A percentile compares a stretch with the other conserved stretches of the same genome.
phyloP scores from a whole-genome alignment of 192 early-diverging fungal genomes.

The Kappamyces sp. region DNA sequence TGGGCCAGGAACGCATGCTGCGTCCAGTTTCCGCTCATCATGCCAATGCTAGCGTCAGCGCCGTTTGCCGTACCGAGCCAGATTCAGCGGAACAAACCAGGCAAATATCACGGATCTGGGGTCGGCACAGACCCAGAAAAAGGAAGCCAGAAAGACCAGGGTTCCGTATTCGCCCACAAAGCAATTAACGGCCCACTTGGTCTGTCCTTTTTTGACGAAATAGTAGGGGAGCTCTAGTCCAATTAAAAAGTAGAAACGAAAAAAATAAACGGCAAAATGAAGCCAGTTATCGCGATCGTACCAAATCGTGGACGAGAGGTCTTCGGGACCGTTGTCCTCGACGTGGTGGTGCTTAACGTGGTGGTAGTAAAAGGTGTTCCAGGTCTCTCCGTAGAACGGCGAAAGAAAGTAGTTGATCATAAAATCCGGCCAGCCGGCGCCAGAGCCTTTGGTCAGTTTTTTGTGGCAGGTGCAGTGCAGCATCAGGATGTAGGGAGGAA shows the following conservation, averaged over 20 bases:
- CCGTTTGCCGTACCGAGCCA: constrained; percentile 17
- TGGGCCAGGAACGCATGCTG: constrained; percentile 39
- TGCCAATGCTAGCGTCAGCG: constrained; percentile 17
- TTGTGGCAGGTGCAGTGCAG: constrained; percentile 30
- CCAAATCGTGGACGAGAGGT: constrained; percentile 26
- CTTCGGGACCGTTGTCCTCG: constrained; percentile 33
- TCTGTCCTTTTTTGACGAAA: constrained; percentile 25
- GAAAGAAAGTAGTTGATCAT: constrained; percentile 21
- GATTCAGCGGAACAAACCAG: constrained; percentile 25
- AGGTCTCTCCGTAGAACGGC: constrained; percentile 34
- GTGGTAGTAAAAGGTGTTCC: constrained; percentile 34
- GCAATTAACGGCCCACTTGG: not conserved
- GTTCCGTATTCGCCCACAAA: constrained; percentile 18
- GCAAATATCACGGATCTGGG: constrained; percentile 16
- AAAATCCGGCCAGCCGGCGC: constrained; percentile 12
- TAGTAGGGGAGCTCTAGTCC: constrained; percentile 26
- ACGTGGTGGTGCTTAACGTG: constrained; percentile 44
- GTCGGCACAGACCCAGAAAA: constrained; percentile 16
- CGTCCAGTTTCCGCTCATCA: constrained; percentile 45
- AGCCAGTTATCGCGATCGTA: constrained; percentile 35
- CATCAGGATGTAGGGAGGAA: constrained; percentile 26
- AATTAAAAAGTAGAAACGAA: constrained; percentile 28
- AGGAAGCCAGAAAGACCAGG: constrained; percentile 7
- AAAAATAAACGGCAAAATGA: constrained; percentile 33
- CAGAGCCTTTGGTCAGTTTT: not conserved